Percentiles rank a stretch among this genome's conserved stretches.
Evolutionary conservation across 2,329 filamentous ascomycete genomes (phyloP).

Genomic region (Neofusicoccum cordaticola): DNA sequence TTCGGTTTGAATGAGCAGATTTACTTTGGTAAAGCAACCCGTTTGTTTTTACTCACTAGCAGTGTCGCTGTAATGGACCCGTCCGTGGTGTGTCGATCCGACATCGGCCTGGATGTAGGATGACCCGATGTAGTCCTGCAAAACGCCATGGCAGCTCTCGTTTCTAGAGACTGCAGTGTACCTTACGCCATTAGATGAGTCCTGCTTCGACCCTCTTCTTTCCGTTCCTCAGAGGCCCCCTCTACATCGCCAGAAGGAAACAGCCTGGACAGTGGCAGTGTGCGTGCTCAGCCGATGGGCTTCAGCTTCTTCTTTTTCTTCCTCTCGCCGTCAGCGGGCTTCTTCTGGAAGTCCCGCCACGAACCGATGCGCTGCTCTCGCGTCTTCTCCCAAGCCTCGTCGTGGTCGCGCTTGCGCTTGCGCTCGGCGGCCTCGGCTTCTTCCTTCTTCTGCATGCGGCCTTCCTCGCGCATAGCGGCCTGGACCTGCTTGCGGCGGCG

Average conservation of each 20-base stretch:
- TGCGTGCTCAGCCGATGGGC: conserved; percentile 45
- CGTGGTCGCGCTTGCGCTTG: conserved; percentile 71
- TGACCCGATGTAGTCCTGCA: neutral
- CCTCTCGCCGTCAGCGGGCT: conserved; percentile 34
- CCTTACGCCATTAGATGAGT: conserved; percentile 6
- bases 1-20: conserved; percentile 14
- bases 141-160: conserved; percentile 4
- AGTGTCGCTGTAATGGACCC: neutral
- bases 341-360: conserved; percentile 80
- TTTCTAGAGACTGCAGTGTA: neutral
- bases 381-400: conserved; percentile 92
- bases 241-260: neutral
- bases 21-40: neutral
- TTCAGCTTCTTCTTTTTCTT: conserved; percentile 56
- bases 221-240: neutral
- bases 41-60: conserved; percentile 16
- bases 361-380: conserved; percentile 87
- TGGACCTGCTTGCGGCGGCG: conserved; percentile 80
- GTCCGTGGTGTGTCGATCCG: neutral
- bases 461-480: conserved; percentile 95
- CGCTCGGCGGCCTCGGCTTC: conserved; percentile 75
- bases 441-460: conserved; percentile 77
- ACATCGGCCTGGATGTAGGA: neutral
- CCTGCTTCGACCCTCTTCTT: neutral
- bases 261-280: neutral